Percentiles rank a stretch among this genome's conserved stretches.
Conservation (phyloP, 106 monocot species). For the Dendrobium chrysotoxum region DNA sequence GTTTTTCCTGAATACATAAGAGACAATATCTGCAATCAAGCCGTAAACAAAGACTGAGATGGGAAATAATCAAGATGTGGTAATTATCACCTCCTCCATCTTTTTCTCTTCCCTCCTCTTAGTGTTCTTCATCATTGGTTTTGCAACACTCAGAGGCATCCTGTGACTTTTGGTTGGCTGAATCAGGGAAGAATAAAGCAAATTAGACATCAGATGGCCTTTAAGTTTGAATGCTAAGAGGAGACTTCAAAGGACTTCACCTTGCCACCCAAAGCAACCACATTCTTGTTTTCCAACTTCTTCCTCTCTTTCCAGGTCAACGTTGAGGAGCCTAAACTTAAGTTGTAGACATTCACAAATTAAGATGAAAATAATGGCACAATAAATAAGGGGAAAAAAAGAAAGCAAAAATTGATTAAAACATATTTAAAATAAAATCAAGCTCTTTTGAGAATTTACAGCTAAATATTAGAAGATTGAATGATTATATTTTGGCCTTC, state of each 20-base stretch:
- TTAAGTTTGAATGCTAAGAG: neutral
- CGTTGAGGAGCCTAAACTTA: slow-evolving; percentile 32
- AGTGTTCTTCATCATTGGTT: slow-evolving; percentile 28
- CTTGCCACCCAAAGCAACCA: slow-evolving; percentile 48
- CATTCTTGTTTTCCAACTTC: slow-evolving; percentile 40
- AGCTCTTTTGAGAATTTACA: no score
- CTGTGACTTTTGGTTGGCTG: slow-evolving; percentile 47
- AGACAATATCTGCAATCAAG: neutral
- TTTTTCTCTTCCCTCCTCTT: slow-evolving; percentile 33
- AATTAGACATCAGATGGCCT: neutral
- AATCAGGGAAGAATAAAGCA: neutral
- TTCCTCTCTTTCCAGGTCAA: slow-evolving; percentile 67
- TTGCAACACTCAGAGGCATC: slow-evolving; percentile 39
- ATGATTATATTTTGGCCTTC: no score
- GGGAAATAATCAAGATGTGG: neutral
- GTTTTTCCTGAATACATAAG: slow-evolving; percentile 13
- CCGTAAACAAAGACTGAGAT: neutral
- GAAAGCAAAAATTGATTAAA: neutral
- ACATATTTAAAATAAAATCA: no score
- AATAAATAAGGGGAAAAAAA: neutral
- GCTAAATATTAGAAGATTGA: no score
- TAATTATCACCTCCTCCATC: slow-evolving; percentile 30
- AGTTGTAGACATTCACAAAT: neutral
- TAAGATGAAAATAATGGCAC: neutral
- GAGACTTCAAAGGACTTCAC: slow-evolving; percentile 9